These are phyloP conservation scores for Eucalyptus microcorys DNA, from an alignment of 345 rosid species.

Conservation along the genomic window DNA sequence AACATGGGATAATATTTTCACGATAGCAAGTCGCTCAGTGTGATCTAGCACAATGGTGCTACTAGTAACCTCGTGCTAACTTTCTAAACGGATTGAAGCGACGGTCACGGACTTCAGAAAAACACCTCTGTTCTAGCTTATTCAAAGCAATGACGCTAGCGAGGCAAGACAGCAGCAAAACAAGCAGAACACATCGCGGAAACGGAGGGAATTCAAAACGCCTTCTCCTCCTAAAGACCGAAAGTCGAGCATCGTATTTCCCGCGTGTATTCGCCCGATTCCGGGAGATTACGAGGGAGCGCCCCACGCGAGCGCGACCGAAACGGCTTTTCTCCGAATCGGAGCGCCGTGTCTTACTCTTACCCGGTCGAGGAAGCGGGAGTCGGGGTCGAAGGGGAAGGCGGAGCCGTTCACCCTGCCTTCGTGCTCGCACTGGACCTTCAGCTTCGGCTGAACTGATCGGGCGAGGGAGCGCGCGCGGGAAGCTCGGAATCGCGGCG, in stretches of 20 bases:
- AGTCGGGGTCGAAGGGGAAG: conserved; percentile 36
- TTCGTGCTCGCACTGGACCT: conserved; percentile 39
- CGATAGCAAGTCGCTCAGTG: not conserved
- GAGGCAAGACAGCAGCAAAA: not conserved
- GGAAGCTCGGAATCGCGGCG: not conserved
- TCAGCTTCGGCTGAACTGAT: conserved; percentile 12
- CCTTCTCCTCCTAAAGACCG: not conserved
- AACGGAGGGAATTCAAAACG: not conserved
- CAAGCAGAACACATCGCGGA: not conserved
- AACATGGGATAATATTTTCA: not conserved
- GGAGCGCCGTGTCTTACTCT: conserved; percentile 4
- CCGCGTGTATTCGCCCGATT: not conserved
- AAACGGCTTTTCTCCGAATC: not conserved
- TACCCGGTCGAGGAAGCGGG: conserved; percentile 82
- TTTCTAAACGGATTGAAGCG: not conserved
- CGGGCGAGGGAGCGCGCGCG: conserved; percentile 7
- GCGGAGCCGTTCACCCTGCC: conserved; percentile 42
- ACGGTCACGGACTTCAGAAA: not conserved
- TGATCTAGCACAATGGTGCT: not conserved
- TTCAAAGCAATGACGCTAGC: not conserved
- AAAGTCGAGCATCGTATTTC: not conserved
- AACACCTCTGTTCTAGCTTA: not conserved
- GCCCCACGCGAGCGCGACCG: not conserved
- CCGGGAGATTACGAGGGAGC: not conserved
- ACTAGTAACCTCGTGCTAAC: not conserved